Base-by-base conservation (phyloP, 495 filamentous ascomycete genomes). In the Lasiosphaeria hispida region DNA sequence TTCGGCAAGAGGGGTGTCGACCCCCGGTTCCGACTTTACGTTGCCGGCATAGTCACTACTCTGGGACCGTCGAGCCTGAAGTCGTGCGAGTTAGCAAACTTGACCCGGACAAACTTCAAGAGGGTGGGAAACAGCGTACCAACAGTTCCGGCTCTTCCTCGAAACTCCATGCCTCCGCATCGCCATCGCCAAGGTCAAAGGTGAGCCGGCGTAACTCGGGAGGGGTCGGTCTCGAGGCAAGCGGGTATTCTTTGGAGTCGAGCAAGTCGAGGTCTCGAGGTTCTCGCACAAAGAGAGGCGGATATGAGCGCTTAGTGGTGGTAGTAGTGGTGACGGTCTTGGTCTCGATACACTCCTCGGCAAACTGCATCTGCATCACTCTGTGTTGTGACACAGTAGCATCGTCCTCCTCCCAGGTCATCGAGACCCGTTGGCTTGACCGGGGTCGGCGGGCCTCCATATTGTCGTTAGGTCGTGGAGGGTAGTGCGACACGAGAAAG, bases 291-390 rank as follows among this genome's bases (percentile, higher is more conserved):
- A 88, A 70, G 10, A 97, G 73, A 14, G 92, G 93, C 11, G 94
- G 92, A 58, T 94, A 93, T 5, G 85, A 85, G 36, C 90, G 87
- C 17, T 94, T 96, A 0, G 93, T 97, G 1, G 91, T 96, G 0
- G 92, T 97, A 0, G 93, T 97, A 0, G 94, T 97, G 4, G 92
- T 97, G 59, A 97, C 86, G 9, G 79, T 84, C 67, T 80, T 84
- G n/a, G 80, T 83, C 67, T 84, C 81, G 60, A 84, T 76, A 57
- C 80, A 83, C 61, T 84, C 79, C 15, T 83, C 73, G 48, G 75
- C 77, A 58, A 82, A 78, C 57, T 78, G 76, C 48, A 84, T 70
- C 41, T 78, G 75, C 51, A 83, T 71, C 35, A 71, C 62, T 8
- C 60, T 51, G 36, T 49, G 64, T 39, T 69, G 67, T 3, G 67